Conservation (phyloP, 1,139 yeast species). For the Yamadazyma siamensis region DNA sequence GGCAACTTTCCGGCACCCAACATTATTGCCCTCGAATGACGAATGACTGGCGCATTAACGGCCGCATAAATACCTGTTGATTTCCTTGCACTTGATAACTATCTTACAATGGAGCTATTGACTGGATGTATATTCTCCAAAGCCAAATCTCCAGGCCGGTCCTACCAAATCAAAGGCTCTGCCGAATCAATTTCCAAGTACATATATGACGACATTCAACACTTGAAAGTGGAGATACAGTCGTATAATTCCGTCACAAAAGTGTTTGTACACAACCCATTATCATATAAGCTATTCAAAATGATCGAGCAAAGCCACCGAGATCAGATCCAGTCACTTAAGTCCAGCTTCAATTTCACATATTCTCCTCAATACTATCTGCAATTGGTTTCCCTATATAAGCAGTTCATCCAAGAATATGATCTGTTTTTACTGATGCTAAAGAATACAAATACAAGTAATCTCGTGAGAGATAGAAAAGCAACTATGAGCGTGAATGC, state of each 20-base stretch:
- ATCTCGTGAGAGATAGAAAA: conserved; percentile 5
- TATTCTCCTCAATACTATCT: conserved; percentile 6
- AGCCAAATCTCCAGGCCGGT: not conserved
- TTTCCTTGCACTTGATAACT: too few relatives aligned
- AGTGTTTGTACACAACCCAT: conserved; percentile 8
- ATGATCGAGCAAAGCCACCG: conserved; percentile 9
- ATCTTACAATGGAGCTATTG: not conserved
- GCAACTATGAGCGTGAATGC: not conserved
- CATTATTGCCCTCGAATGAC: too few relatives aligned
- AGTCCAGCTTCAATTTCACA: conserved; percentile 6
- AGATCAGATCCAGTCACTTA: conserved; percentile 6
- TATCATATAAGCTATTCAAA: conserved; percentile 13
- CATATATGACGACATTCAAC: conserved; percentile 12
- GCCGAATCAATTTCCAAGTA: conserved; percentile 7
- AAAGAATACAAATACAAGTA: conserved; percentile 12
- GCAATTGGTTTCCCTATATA: conserved; percentile 8
- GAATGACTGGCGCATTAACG: too few relatives aligned
- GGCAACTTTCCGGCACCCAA: too few relatives aligned
- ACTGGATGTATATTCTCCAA: not conserved
- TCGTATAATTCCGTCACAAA: conserved; percentile 10
- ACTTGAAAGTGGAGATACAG: conserved; percentile 11
- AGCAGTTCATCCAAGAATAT: conserved; percentile 8
- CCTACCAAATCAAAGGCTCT: conserved; percentile 4
- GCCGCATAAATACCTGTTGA: too few relatives aligned
- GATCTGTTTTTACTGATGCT: conserved; percentile 11